phyloP scores from a whole-genome alignment of 2,329 filamentous ascomycete species.

The Pezicula carpinea region DNA sequence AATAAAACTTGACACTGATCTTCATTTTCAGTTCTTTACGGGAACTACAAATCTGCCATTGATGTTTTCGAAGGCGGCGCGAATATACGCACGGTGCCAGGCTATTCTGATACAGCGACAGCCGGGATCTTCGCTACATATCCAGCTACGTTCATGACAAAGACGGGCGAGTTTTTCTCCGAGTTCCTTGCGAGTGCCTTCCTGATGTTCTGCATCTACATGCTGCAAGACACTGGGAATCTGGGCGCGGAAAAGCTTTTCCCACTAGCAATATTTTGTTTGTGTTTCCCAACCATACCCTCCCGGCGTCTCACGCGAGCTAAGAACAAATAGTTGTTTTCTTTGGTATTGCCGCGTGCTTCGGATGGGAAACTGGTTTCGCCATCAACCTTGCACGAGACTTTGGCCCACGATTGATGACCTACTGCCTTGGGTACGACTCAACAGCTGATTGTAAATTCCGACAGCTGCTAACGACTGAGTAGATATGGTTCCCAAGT shows the following conservation, averaged over 20 bases:
- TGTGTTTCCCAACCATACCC: too few species aligned
- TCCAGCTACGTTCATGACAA: constrained; percentile 58
- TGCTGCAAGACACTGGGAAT: constrained; percentile 57
- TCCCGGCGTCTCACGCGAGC: too few species aligned
- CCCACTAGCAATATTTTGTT: constrained; percentile 58
- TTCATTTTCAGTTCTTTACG: constrained; percentile 40
- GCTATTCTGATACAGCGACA: constrained; percentile 36
- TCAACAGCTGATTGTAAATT: constrained; percentile 68
- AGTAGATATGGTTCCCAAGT: too few species aligned
- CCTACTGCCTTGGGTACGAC: constrained; percentile 69
- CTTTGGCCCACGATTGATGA: constrained; percentile 63
- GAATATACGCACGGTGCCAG: constrained; percentile 56
- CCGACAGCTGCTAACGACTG: too few species aligned
- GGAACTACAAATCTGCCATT: constrained; percentile 62
- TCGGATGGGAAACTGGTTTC: constrained; percentile 74
- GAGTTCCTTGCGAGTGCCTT: constrained; percentile 66
- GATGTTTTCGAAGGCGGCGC: constrained; percentile 59
- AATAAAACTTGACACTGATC: background rate
- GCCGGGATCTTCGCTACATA: constrained; percentile 73
- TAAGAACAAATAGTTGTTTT: constrained; percentile 44
- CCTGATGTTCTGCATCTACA: constrained; percentile 69
- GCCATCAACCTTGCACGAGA: constrained; percentile 71
- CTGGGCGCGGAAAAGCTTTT: constrained; percentile 45
- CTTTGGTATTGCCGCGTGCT: constrained; percentile 69
- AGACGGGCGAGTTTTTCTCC: constrained; percentile 64